Evolutionary conservation across 306 rosid genomes (phyloP), one percentile per base, ranked within the genome.

Genomic region (Glycine tomentella): DNA sequence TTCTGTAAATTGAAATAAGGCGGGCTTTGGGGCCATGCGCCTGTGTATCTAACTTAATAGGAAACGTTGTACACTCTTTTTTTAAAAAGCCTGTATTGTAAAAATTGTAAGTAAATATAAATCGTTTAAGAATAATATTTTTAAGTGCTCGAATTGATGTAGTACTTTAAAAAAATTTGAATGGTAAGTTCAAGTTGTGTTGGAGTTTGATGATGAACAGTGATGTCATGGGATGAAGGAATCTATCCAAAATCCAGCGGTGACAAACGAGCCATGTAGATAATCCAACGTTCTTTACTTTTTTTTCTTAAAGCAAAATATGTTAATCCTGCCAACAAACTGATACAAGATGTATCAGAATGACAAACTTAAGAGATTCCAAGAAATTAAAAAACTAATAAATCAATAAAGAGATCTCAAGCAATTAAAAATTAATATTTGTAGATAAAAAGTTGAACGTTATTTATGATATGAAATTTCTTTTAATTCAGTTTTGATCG

Each of bases 1-100:
- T 72, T 50, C 20, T 38, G 66, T 52, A 65, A 77, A 77, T 77
- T 12, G 4, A 20, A 56, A 68, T 67, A 66, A 53, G 8, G 57
- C 4, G 75, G 75, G 75, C 65, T 66, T 65, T 44, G 12, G 58
- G 48, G 38, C 49, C 68, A 4, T 55, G 3, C 44, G 4, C 68
- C 9, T 20, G 72, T 36, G 16, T 64, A 34, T 49, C 11, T 48
- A n/a, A 46, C 61, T 62, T 13, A 12, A 61, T 78, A 40, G 75
- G 72, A 77, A 25, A 67, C 20, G 45, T 3, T 67, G 53, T 33
- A 40, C 33, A 38, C 6, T 4, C 9, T 17, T 80, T 53, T 13
- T 71, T 77, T 84, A 31, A 38, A 14, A 25, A 46, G 70, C 5
- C 10, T 4, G 9, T 4, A 58, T 9, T 58, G 48, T 69, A 44